Percentiles rank a stretch among this genome's conserved stretches.
phyloP scores from a whole-genome alignment of 2,329 filamentous ascomycete species.

The Aspergillus cejpii region DNA sequence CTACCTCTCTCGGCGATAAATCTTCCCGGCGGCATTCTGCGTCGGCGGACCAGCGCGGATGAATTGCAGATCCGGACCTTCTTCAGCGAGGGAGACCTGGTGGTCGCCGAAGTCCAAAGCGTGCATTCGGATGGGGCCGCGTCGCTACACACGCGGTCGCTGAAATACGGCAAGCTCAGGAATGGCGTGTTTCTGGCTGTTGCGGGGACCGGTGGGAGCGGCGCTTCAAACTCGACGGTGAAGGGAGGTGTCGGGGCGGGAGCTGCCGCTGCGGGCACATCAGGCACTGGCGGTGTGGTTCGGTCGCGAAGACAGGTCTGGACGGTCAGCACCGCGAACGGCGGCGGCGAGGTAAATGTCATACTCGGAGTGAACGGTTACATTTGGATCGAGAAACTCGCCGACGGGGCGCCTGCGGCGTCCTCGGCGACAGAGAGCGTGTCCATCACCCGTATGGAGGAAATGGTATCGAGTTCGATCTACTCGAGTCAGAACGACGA shows the following conservation, averaged over 20 bases:
- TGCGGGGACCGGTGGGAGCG: constrained; percentile 65
- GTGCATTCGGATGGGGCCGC: constrained; percentile 81
- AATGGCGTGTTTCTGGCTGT: constrained; percentile 88
- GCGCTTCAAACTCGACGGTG: constrained; percentile 40
- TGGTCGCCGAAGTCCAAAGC: constrained; percentile 91
- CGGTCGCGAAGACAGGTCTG: constrained; percentile 79
- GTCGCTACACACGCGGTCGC: constrained; percentile 76
- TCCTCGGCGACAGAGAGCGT: constrained; percentile 47
- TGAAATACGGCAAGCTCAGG: constrained; percentile 91
- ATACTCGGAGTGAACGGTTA: constrained; percentile 94
- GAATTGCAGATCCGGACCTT: constrained; percentile 97
- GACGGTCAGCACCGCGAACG: constrained; percentile 54
- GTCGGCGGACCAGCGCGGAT: constrained; percentile 88
- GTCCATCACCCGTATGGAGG: constrained; percentile 77
- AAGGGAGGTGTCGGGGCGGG: constrained; percentile 28
- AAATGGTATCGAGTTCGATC: constrained; percentile 73
- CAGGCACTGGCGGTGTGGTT: constrained; percentile 70
- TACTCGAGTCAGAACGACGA: constrained; percentile 94
- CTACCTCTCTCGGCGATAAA: constrained; percentile 88
- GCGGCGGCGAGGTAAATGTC: constrained; percentile 63
- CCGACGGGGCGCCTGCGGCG: constrained; percentile 47
- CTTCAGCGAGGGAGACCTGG: constrained; percentile 87
- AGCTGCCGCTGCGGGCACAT: constrained; percentile 59
- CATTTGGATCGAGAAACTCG: constrained; percentile 87
- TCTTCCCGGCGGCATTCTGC: constrained; percentile 83